Evolutionary conservation across 1,139 yeast species (phyloP), one percentile per base, ranked within the genome.

Genomic region (Magnusiomyces paraingens): DNA sequence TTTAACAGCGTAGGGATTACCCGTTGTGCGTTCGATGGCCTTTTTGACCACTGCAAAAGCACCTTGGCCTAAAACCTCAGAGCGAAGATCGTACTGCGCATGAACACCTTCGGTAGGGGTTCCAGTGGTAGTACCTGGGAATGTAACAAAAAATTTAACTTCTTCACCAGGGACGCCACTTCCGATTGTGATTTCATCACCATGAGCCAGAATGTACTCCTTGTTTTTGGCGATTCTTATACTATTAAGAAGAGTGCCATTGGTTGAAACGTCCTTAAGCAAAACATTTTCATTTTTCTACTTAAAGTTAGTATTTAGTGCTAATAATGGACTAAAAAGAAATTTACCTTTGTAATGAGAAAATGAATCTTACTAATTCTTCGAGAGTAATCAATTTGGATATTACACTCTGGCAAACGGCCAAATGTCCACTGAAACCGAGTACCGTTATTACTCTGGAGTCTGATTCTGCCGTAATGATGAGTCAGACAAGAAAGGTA

Each of bases 21-120:
- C 97, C 0, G 96, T 83, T 5, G 82, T 70, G 56, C 97, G 76
- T 63, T 90, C 94, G 0, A 91, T 82, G 1, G 95, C 97, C 66
- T 88, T 88, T 61, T 89, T 85, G 20, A 93, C 99, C 1, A 91
- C 86, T 2, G 98, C 98, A 77, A 93, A 93, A 4, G 98, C 98
- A 8, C 99, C 99, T 62, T 88, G 94, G 0, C 99, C 99, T 2
- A 93, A 85, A 4, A 87, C 83, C 62, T 86, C 95, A 65, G 83
- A 84, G 57, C 87, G 82, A 35, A 93, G 80, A 15, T 87, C 86
- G 67, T 83, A 93, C 62, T 85, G 86, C 56, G 80, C 81, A 64
- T 80, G 79, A 17, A 93, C 84, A 0, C 72, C 72, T 21, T 57
- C 70, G 15, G 40, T 58, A 44, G 55, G 51, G 47, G 57, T 58